Conservation (phyloP, 106 monocot genomes). For the Allium cepa region DNA sequence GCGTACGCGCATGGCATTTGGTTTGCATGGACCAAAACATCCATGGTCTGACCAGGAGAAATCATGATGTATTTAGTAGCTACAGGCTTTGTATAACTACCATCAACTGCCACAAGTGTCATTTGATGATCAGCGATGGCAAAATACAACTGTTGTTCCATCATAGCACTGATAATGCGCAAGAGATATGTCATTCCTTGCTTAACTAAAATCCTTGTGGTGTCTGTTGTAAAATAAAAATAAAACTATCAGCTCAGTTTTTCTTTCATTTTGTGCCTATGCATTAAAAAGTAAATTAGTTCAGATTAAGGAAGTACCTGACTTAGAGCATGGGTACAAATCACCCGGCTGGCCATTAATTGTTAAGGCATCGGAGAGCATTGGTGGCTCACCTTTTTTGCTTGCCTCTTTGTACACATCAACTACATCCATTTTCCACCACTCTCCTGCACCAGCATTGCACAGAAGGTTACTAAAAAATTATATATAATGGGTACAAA, state of each 20-base stretch:
- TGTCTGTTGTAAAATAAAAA: neutral
- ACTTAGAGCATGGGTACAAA: slow-evolving; percentile 23
- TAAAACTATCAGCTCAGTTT: too few species aligned
- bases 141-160: neutral
- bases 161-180: neutral
- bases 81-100: slow-evolving; percentile 39
- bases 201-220: neutral
- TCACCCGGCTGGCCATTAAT: slow-evolving; percentile 41
- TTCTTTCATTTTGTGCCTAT: too few species aligned
- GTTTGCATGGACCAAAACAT: slow-evolving; percentile 40
- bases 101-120: slow-evolving; percentile 14
- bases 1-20: too few species aligned
- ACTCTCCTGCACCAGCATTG: slow-evolving; percentile 19
- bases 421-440: slow-evolving; percentile 28
- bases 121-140: slow-evolving; percentile 9
- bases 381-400: slow-evolving; percentile 7
- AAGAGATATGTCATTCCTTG: neutral
- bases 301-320: slow-evolving; percentile 1
- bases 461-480: too few species aligned
- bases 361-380: slow-evolving; percentile 34
- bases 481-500: too few species aligned
- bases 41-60: slow-evolving; percentile 45
- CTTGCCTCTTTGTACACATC: slow-evolving; percentile 2
- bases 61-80: slow-evolving; percentile 42
- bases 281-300: too few species aligned